Evolutionary conservation across 169 alveolate species (phyloP), one percentile per base, ranked within the genome.

Genomic region (Ichthyophthirius multifiliis): DNA sequence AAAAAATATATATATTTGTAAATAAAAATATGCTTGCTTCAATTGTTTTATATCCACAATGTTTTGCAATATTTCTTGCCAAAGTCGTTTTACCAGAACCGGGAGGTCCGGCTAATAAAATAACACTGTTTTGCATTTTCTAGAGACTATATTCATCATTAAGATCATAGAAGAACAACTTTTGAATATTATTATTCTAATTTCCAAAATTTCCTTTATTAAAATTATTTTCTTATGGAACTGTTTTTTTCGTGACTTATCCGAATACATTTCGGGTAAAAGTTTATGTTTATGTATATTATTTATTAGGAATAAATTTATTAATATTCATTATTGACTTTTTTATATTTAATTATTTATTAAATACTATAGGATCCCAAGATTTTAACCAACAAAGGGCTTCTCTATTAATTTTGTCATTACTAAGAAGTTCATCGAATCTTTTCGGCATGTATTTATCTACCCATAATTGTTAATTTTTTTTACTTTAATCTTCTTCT

Each of bases 61-160:
- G 85, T n/a, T 84, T 44, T 15, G 97, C 86, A 2, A 95, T 93
- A 41, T 92, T 92, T 75, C 93, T 93, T 13, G 97, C 97, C 6
- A 94, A 85, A 23, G 98, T 92, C 12, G 98, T 95, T 78, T 95
- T 95, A 1, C 98, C 98, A 32, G 97, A 92, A 16, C 98, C 98
- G 23, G 98, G 98, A 34, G 98, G 98, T 0, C 98, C 98, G 75
- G 94, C 98, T 78, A 95, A 94, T n/a, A 95, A 78, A 4, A 95
- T 65, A 23, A 88, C 84, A 79, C 83, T 87, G 23, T 85, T 87
- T 31, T 90, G 76, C 83, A 76, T 79, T 43, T 84, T 65, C 3
- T 78, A 65, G 15, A 78, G 75, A 1, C 47, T 32, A 4, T 65
- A 32, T 30, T 31, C 48, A 15, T 65, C 75, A 13, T 23, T 65